Evolutionary conservation across 2,329 filamentous ascomycete genomes (phyloP).

Genomic region (Verticillium tricorpus): DNA sequence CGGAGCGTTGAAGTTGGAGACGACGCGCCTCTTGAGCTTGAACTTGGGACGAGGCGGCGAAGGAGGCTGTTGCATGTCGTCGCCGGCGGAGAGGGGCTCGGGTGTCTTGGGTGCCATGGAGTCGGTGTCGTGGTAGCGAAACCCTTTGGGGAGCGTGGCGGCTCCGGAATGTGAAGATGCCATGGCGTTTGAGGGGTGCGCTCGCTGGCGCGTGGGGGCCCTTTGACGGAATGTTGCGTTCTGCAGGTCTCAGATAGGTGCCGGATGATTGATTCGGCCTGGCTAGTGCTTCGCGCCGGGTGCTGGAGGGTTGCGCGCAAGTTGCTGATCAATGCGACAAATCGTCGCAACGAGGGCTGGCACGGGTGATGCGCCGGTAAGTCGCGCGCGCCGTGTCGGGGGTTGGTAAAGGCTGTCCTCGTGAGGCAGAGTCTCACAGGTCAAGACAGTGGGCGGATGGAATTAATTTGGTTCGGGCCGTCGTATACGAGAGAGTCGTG

Average conservation of each 20-base stretch:
- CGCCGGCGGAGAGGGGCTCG: constrained; percentile 35
- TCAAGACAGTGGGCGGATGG: background rate
- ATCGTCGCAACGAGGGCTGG: background rate
- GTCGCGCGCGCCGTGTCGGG: background rate
- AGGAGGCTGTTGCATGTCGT: constrained; percentile 29
- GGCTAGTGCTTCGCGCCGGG: background rate
- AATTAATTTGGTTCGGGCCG: background rate
- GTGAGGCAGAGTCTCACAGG: background rate
- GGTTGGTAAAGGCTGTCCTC: background rate
- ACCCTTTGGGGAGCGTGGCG: constrained; percentile 38
- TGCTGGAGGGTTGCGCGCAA: background rate
- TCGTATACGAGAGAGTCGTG: background rate
- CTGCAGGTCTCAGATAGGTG: background rate
- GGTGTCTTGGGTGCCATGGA: constrained; percentile 43
- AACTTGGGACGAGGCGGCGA: constrained; percentile 50
- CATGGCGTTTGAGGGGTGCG: constrained; percentile 27
- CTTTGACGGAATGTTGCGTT: constrained; percentile 3
- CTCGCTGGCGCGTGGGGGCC: constrained; percentile 14
- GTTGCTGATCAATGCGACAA: background rate
- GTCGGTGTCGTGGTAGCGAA: constrained; percentile 28
- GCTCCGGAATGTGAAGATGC: constrained; percentile 39
- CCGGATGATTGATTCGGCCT: background rate
- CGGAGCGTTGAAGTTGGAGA: constrained; percentile 49
- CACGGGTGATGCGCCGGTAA: background rate
- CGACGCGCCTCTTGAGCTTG: constrained; percentile 50